Base-by-base conservation (phyloP, 2,329 filamentous ascomycete species). In the Epichloe aotearoae region DNA sequence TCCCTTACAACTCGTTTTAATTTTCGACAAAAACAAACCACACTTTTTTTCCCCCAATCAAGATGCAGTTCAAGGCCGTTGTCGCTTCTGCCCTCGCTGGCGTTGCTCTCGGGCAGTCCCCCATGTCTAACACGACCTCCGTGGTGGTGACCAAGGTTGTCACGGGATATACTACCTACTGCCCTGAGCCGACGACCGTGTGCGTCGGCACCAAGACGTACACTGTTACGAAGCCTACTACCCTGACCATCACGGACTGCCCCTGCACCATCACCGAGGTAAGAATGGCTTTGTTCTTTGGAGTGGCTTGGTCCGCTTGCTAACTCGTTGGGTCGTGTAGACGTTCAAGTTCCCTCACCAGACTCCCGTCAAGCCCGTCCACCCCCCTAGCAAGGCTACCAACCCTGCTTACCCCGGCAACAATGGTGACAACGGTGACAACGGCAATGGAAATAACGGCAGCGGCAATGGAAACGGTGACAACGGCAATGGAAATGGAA, bases 211-310 rank as follows among this genome's bases (percentile, higher is more conserved):
- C 66, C 60, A 70, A 73, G 62, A 68, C 68, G 46, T 81, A 76
- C 69, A 73, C 74, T 46, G 71, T 80, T 58, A 75, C 73, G 49
- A 68, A 72, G 62, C 71, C 78, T 54, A 66, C 76, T 58, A 74
- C 73, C 50, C 64, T 80, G 56, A 79, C 74, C 59, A 72, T 83
- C 51, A 71, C 69, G 38, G 67, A 77, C 62, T 78, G 75, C 65
- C 73, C 74, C 52, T 77, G 74, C 69, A 76, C 74, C 43, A 53
- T 68, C 48, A 56, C 59, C 50, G 59, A 66, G 64, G 63, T 62
- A 55, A 52, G 57, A 40, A 26, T 20, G 45, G 54, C 8, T n/a
- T n/a, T 34, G n/a, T n/a, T 38, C n/a, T 17, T 20, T 43, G 19
- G 19, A n/a, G n/a, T n/a, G n/a, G n/a, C n/a, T n/a, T 20, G 10